phyloP scores from a whole-genome alignment of 345 rosid genomes.

The Salix viminalis region DNA sequence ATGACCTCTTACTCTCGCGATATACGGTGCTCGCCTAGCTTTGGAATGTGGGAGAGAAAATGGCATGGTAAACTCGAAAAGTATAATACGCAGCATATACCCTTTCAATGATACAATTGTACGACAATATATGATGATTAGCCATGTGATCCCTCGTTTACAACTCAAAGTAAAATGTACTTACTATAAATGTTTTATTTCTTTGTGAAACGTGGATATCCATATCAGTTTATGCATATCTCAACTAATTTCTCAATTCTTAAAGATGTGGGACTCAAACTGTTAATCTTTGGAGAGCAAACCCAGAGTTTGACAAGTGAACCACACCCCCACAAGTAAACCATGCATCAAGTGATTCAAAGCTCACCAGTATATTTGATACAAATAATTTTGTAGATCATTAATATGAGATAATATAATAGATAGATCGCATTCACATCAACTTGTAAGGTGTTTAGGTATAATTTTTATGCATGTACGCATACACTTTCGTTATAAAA shows the following conservation, averaged over 20 bases:
- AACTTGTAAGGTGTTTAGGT: neutral
- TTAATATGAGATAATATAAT: neutral
- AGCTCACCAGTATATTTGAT: neutral
- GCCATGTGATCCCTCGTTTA: slow-evolving; percentile 13
- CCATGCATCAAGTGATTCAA: no score
- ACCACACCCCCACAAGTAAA: no score
- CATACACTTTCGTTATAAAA: neutral
- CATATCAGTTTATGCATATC: fast-evolving
- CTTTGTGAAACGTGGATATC: no score
- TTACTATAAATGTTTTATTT: no score
- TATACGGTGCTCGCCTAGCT: neutral
- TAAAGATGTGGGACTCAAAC: no score
- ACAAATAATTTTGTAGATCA: neutral
- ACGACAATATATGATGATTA: neutral
- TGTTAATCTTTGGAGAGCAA: no score
- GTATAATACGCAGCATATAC: neutral
- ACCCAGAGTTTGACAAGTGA: no score
- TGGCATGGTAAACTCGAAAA: neutral
- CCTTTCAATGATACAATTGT: neutral
- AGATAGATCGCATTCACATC: neutral
- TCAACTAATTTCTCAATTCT: no score
- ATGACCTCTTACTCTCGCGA: neutral
- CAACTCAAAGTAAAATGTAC: neutral
- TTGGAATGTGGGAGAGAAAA: neutral
- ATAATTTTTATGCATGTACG: neutral